A percentile compares a stretch with the other conserved stretches of the same genome.
phyloP scores from a whole-genome alignment of 208 protist genomes.

The Crithidia bombi region DNA sequence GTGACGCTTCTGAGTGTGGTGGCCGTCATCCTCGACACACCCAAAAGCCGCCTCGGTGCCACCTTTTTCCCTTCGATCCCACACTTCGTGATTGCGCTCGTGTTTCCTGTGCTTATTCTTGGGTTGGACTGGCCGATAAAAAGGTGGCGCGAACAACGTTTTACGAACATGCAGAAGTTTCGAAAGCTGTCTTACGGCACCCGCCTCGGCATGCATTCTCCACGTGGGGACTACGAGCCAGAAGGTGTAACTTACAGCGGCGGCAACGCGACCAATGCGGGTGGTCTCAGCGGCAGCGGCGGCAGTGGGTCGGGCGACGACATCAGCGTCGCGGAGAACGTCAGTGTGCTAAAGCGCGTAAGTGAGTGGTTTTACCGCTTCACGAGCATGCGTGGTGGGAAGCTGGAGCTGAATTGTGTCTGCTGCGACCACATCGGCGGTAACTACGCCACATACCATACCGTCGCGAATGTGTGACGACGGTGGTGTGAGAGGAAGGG shows the following conservation, averaged over 20 bases:
- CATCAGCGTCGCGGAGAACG: conserved; percentile 17
- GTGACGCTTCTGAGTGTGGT: conserved; percentile 63
- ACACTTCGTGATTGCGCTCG: conserved; percentile 62
- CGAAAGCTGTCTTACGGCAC: conserved; percentile 88
- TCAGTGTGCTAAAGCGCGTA: conserved; percentile 41
- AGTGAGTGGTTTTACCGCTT: conserved; percentile 84
- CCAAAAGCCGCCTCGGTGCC: conserved; percentile 14
- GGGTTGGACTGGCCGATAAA: conserved; percentile 85
- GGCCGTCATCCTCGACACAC: conserved; percentile 58
- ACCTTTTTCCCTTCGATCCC: conserved; percentile 70
- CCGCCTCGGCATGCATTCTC: conserved; percentile 92
- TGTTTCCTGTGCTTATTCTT: conserved; percentile 76
- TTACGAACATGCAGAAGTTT: conserved; percentile 90
- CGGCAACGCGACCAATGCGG: conserved; percentile 2
- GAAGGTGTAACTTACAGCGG: conserved; percentile 60
- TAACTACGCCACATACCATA: conserved; percentile 87
- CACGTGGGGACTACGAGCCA: conserved; percentile 89
- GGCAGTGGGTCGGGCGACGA: conserved; percentile 11
- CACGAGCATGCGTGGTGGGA: conserved; percentile 69
- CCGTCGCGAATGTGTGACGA: conserved; percentile 22
- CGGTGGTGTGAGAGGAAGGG: conserved; percentile 1
- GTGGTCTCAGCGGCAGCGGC: neutral
- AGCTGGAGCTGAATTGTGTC: conserved; percentile 88
- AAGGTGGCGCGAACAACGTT: conserved; percentile 75
- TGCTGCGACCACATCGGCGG: conserved; percentile 92